A percentile compares a stretch with the other conserved stretches of the same genome.
phyloP scores from a whole-genome alignment of 2,329 filamentous ascomycete species.

The Trichoderma oligosporum region DNA sequence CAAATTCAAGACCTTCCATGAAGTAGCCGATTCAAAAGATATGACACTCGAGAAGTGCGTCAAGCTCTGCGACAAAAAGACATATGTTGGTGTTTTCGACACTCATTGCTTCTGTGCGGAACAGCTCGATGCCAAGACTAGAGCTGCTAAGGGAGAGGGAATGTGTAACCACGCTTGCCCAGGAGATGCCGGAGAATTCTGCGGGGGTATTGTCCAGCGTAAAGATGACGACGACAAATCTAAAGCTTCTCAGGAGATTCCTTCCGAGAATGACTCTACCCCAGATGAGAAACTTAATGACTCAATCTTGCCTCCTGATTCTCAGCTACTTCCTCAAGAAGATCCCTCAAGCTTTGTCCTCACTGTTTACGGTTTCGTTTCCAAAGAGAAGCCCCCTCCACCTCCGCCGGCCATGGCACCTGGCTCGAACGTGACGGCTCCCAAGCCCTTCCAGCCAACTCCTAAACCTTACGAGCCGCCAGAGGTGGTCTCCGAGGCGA shows the following conservation, averaged over 20 bases:
- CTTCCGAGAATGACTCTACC: too few species aligned
- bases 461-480: neutral
- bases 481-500: neutral
- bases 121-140: constrained; percentile 38
- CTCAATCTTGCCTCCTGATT: too few species aligned
- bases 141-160: constrained; percentile 30
- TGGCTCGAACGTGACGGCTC: constrained; percentile 20
- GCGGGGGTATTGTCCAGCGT: constrained; percentile 38
- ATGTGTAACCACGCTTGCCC: constrained; percentile 41
- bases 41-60: constrained; percentile 43
- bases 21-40: constrained; percentile 27
- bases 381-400: constrained; percentile 27
- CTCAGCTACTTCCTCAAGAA: neutral
- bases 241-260: too few species aligned
- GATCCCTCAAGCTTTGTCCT: constrained; percentile 33
- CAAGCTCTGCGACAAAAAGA: constrained; percentile 33
- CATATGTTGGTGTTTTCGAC: constrained; percentile 40
- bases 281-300: too few species aligned
- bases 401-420: constrained; percentile 35
- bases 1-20: constrained; percentile 36
- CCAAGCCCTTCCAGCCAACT: neutral
- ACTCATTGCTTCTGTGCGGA: constrained; percentile 46
- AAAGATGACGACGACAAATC: neutral
- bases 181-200: constrained; percentile 38
- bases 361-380: constrained; percentile 42